Evolutionary conservation across 2,329 filamentous ascomycete genomes (phyloP).

Genomic region (Penicillium digitatum): DNA sequence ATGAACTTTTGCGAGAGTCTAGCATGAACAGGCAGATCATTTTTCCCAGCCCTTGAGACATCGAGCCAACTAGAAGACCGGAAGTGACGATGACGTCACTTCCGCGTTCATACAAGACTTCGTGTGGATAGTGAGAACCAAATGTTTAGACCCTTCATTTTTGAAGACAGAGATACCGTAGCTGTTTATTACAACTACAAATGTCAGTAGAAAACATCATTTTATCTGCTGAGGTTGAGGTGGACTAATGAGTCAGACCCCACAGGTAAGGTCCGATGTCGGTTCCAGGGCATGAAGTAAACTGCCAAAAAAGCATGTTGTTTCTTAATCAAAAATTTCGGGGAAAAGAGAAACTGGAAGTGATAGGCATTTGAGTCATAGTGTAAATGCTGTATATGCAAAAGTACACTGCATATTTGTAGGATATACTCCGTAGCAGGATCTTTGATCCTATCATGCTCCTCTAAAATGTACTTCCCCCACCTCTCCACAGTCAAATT

Average conservation of each 20-base stretch:
- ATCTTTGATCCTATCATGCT: not conserved
- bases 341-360: not conserved
- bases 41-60: not conserved
- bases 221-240: not conserved
- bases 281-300: not conserved
- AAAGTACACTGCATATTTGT: not conserved
- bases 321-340: not conserved
- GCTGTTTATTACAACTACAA: not conserved
- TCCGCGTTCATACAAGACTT: not conserved
- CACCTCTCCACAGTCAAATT: conserved; percentile 19
- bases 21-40: too few relatives aligned
- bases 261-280: conserved; percentile 7
- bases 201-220: not conserved
- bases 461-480: not conserved
- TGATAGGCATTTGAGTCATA: conserved; percentile 1
- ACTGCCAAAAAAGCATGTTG: not conserved
- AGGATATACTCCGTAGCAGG: not conserved
- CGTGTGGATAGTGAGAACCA: not conserved
- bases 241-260: conserved; percentile 6
- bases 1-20: not conserved
- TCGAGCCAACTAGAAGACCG: not conserved
- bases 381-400: not conserved
- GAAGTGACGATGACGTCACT: not conserved
- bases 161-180: not conserved
- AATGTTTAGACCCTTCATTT: too few relatives aligned